These are phyloP conservation scores for Setomelanomma holmii DNA, from an alignment of 2,329 filamentous ascomycete genomes.

Conservation along the genomic window DNA sequence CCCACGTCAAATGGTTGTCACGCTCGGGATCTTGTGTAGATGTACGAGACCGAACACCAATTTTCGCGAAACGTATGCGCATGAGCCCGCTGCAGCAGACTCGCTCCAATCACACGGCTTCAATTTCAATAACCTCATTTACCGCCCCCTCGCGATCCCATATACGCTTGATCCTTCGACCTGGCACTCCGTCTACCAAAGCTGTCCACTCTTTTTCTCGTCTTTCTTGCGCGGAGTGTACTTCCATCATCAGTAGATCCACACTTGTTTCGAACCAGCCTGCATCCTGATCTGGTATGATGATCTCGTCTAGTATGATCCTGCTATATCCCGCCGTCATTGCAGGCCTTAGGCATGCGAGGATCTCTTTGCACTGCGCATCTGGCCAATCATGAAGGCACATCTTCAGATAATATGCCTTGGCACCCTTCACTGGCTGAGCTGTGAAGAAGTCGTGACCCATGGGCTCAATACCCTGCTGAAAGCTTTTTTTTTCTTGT, in stretches of 20 bases:
- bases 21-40: no score
- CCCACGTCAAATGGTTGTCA: no score
- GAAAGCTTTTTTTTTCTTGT: slow-evolving; percentile 41
- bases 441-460: slow-evolving; percentile 57
- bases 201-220: slow-evolving; percentile 2
- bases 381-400: slow-evolving; percentile 36
- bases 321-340: slow-evolving; percentile 26
- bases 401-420: slow-evolving; percentile 26
- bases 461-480: slow-evolving; percentile 21
- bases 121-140: neutral
- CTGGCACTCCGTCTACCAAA: neutral
- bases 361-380: slow-evolving; percentile 20
- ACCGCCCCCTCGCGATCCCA: neutral
- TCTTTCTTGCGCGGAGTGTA: slow-evolving; percentile 3
- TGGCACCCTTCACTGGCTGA: slow-evolving; percentile 52
- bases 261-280: slow-evolving; percentile 2
- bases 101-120: neutral
- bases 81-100: no score
- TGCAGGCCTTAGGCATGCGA: slow-evolving; percentile 12
- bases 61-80: no score
- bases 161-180: neutral
- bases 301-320: slow-evolving; percentile 22
- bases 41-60: no score
- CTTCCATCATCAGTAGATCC: slow-evolving; percentile 17
- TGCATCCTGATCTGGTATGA: slow-evolving; percentile 16